Evolutionary conservation across 73 alveolate species (phyloP), one percentile per base, ranked within the genome.

Genomic region (Halteria grandinella): DNA sequence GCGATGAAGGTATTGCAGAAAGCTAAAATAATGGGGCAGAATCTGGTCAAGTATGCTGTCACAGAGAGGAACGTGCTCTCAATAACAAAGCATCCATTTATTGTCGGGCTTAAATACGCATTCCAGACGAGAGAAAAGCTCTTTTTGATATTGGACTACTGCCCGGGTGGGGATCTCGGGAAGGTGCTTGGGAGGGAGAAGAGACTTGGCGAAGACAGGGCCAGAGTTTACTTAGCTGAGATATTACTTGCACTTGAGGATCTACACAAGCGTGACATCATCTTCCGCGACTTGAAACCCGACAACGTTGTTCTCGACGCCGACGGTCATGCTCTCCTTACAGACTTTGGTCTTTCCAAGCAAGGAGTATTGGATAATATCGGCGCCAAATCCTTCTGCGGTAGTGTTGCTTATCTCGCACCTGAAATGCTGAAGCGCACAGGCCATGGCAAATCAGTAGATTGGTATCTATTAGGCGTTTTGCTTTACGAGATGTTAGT

Each of bases 161-260:
- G 98, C 70, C 96, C 97, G 12, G 99, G 99, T 11, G 99, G 99
- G 4, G 99, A 95, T 62, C 82, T 97, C 34, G 93, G 95, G 8
- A 85, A 90, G 43, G 92, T 93, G 62, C 86, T 97, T 43, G 88
- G 87, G 37, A 81, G 77, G 27, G 97, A 93, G 73, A 93, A 94
- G 29, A 62, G 71, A 36, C 88, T 91, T 66, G 63, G 62, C 14
- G 97, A 91, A 48, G 90, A 78, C 45, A 84, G 86, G 54, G 96
- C 94, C 10, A 86, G 89, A 53, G 60, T 88, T 55, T 90, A 90
- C 70, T 54, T 84, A 12, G 83, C 93, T 49, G 96, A 93, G 78
- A 85, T 93, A 0, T 69, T 93, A 27, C 87, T 93, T 44, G 98
- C 97, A 0, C 59, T 93, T 12, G 97, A 93, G 75, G 91, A 87